Evolutionary conservation across 768 basidiomycete genomes (phyloP).

Genomic region (Wakefieldia striispora): DNA sequence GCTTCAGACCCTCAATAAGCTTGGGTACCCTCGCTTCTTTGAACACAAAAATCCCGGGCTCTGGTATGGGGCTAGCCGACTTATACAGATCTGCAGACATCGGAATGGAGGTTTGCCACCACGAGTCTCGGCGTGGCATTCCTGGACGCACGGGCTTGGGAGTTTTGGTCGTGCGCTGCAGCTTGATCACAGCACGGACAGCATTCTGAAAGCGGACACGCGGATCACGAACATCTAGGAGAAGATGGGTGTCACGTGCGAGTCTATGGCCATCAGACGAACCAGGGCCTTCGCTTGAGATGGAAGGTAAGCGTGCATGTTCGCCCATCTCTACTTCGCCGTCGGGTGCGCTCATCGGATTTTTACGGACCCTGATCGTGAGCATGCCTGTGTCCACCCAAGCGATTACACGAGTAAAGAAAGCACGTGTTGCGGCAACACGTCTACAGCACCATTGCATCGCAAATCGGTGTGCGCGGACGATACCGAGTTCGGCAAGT

Average conservation of each 20-base stretch:
- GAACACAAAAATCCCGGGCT: slow-evolving; percentile 23
- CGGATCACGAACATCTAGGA: slow-evolving; percentile 22
- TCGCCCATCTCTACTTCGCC: neutral
- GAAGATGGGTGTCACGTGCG: slow-evolving; percentile 7
- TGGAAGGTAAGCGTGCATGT: neutral
- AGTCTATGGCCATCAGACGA: neutral
- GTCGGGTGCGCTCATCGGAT: neutral
- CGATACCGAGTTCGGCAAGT: slow-evolving; percentile 19
- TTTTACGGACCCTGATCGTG: neutral
- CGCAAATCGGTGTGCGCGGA: slow-evolving; percentile 23
- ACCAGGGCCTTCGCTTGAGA: slow-evolving; percentile 4
- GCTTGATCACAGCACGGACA: slow-evolving; percentile 43
- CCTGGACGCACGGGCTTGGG: slow-evolving; percentile 16
- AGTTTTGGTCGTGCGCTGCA: slow-evolving; percentile 32
- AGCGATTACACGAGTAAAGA: slow-evolving; percentile 9
- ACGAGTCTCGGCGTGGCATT: slow-evolving; percentile 25
- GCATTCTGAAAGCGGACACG: slow-evolving; percentile 38
- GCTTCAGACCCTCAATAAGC: slow-evolving; percentile 40
- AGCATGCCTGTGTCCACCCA: slow-evolving; percentile 9
- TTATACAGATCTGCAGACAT: neutral
- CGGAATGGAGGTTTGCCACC: slow-evolving; percentile 23
- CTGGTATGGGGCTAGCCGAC: slow-evolving; percentile 17
- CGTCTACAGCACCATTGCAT: slow-evolving; percentile 23
- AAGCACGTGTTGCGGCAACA: slow-evolving; percentile 6
- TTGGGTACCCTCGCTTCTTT: slow-evolving; percentile 38